Evolutionary conservation across 2,329 filamentous ascomycete species (phyloP), one percentile per base, ranked within the genome.

Genomic region (Ascochyta fabae): DNA sequence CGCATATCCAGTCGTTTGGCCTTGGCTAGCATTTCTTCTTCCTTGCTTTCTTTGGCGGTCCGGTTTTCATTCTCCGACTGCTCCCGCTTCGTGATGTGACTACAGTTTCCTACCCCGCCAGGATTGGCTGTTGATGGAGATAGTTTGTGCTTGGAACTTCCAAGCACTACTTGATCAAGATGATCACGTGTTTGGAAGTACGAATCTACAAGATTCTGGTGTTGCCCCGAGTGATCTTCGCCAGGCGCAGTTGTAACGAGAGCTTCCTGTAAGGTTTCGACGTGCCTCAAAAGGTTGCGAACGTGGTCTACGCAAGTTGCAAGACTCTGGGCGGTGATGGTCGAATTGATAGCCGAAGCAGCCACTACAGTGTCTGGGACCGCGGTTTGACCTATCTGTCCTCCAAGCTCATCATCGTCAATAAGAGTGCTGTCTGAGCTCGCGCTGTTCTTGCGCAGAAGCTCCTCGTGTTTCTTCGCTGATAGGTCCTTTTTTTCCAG

Each of bases 241-340:
- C 78, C 78, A 38, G 74, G 66, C 26, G 75, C 72, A 48, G 78
- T 72, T 55, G 74, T 70, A 26, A 70, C 66, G 45, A 81, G 73
- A 15, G 52, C 62, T 24, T 64, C 42, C 19, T 71, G 66, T 19
- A 71, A 22, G 1, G 41, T 59, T 24, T 69, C 62, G 12, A 71
- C 65, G 41, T 68, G 54, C 45, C 60, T 43, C 15, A 72, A 29
- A 4, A 72, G 48, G 27, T 27, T 60, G 13, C 55, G 60, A 10
- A 72, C 50, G 48, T 71, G 66, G n/a, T 65, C 39, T 1, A 67
- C 61, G 15, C 68, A 72, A 44, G 57, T 58, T n/a, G 48, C 61
- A 10, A 72, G 57, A 9, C 58, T 63, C 19, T 66, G 48, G 1
- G 48, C 36, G 6, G 59, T 67, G 24, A 72, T 59, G 4, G 53